These are phyloP conservation scores for Pseudocohnilembus persalinus DNA, from an alignment of 169 alveolate species.

Conservation along the genomic window DNA sequence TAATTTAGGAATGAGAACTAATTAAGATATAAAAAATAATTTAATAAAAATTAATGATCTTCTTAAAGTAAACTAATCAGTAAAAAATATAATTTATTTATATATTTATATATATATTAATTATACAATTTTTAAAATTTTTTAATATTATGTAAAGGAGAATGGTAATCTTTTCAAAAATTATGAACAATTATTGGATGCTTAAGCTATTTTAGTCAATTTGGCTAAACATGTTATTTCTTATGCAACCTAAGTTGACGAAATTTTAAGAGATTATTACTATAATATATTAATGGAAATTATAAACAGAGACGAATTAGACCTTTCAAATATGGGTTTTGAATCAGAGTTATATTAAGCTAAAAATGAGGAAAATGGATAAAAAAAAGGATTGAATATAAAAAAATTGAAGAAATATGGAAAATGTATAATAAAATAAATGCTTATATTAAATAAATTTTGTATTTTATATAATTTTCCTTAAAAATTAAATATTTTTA, in stretches of 20 bases:
- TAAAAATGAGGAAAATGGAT: not conserved
- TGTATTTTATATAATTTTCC: too few species aligned
- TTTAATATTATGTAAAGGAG: not conserved
- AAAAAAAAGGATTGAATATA: not conserved
- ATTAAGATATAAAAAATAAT: constrained; percentile 7
- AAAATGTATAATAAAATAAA: too few species aligned
- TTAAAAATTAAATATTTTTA: too few species aligned
- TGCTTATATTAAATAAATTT: not conserved
- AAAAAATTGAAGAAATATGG: constrained; percentile 2
- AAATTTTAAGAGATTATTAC: constrained; percentile 13
- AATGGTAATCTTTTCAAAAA: not conserved
- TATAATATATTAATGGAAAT: constrained; percentile 9
- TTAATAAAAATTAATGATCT: not conserved
- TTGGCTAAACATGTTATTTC: constrained; percentile 14
- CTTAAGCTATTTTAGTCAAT: constrained; percentile 1
- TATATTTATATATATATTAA: not conserved
- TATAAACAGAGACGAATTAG: constrained; percentile 15
- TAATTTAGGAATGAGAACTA: not conserved
- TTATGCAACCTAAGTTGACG: constrained; percentile 22
- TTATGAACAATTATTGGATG: constrained; percentile 12
- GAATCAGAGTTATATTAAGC: not conserved
- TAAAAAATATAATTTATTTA: not conserved
- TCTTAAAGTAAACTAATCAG: constrained; percentile 3
- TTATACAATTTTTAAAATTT: not conserved
- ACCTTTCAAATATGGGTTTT: constrained; percentile 13